phyloP scores from a whole-genome alignment of 2,329 filamentous ascomycete genomes.

The Colletotrichum phormii region DNA sequence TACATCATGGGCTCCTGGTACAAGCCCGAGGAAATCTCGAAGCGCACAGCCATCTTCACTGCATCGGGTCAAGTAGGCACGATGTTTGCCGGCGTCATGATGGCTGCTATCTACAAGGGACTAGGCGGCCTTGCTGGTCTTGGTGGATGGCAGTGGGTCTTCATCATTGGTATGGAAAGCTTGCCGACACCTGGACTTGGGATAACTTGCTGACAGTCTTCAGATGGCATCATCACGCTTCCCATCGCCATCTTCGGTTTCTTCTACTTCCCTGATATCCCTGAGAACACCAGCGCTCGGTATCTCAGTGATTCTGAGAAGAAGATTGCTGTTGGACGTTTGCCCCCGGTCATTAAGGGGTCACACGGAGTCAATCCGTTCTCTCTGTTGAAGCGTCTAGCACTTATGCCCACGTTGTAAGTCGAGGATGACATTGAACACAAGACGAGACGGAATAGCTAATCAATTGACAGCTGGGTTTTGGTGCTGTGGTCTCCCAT shows the following conservation, averaged over 20 bases:
- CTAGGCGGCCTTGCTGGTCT: constrained; percentile 57
- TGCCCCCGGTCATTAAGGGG: constrained; percentile 43
- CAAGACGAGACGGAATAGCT: not conserved
- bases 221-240: constrained; percentile 63
- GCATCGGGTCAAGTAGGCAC: constrained; percentile 69
- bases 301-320: constrained; percentile 42
- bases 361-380: constrained; percentile 40
- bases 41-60: constrained; percentile 73
- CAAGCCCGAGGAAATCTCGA: constrained; percentile 69
- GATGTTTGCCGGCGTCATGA: constrained; percentile 69
- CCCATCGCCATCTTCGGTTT: constrained; percentile 65
- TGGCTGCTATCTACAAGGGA: constrained; percentile 56
- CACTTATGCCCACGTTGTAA: constrained; percentile 39
- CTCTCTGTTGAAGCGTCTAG: constrained; percentile 40
- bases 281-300: constrained; percentile 52
- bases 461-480: constrained; percentile 39
- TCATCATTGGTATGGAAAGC: constrained; percentile 33
- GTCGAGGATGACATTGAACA: constrained; percentile 26
- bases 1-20: constrained; percentile 67
- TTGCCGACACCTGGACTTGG: not conserved
- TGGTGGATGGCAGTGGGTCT: constrained; percentile 63
- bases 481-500: constrained; percentile 49
- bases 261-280: constrained; percentile 61
- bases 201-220: constrained; percentile 6
- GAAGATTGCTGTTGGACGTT: constrained; percentile 53